These are phyloP conservation scores for Mycena galericulata DNA, from an alignment of 768 basidiomycete species.

Conservation along the genomic window DNA sequence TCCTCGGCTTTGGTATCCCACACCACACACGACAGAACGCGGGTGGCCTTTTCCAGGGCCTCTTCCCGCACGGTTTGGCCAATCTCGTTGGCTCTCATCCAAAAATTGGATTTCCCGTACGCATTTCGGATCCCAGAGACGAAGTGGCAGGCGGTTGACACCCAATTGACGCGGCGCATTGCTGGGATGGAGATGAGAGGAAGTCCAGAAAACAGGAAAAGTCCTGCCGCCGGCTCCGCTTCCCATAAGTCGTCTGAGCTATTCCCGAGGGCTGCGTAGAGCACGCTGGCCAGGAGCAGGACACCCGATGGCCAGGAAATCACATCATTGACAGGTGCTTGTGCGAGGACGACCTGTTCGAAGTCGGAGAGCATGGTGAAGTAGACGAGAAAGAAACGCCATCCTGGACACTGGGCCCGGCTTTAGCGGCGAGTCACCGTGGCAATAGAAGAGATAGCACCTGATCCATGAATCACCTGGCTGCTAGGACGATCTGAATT, in stretches of 20 bases:
- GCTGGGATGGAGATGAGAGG: slow-evolving; percentile 39
- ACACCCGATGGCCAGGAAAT: slow-evolving; percentile 44
- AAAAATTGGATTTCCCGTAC: slow-evolving; percentile 40
- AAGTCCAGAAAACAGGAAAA: slow-evolving; percentile 40
- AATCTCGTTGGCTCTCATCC: slow-evolving; percentile 40
- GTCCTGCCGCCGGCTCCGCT: slow-evolving; percentile 40
- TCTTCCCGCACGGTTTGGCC: too few relatives aligned
- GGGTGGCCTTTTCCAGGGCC: too few relatives aligned
- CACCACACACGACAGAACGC: too few relatives aligned
- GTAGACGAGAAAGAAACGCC: too few relatives aligned
- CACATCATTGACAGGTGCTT: slow-evolving; percentile 46
- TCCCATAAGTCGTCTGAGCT: slow-evolving; percentile 41
- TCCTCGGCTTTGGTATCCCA: too few relatives aligned
- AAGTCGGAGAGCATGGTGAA: not conserved
- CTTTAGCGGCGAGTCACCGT: too few relatives aligned
- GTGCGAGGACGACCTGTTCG: slow-evolving; percentile 33
- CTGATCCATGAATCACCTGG: too few relatives aligned
- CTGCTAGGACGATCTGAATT: too few relatives aligned
- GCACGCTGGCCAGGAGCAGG: slow-evolving; percentile 44
- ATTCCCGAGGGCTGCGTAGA: slow-evolving; percentile 43
- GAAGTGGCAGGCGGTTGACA: slow-evolving; percentile 42
- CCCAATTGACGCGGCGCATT: slow-evolving; percentile 41
- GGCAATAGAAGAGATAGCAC: not conserved
- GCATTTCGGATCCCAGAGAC: slow-evolving; percentile 39
- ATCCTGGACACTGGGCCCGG: too few relatives aligned